Percentiles rank a stretch among this genome's conserved stretches.
Evolutionary conservation across 768 basidiomycete species (phyloP).

Genomic region (Lentinula guzmanii): DNA sequence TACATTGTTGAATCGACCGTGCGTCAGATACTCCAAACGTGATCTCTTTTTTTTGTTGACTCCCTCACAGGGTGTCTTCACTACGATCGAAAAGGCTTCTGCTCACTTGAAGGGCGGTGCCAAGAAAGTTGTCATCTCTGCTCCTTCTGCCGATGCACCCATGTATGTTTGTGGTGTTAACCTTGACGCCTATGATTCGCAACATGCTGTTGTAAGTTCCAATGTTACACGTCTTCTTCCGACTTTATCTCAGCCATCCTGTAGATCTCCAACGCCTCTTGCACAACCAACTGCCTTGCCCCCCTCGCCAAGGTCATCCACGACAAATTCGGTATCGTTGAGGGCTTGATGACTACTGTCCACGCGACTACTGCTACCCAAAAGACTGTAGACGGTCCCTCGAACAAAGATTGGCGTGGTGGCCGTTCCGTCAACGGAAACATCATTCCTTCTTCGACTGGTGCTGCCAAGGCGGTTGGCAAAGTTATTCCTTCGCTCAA

Average conservation of each 20-base stretch:
- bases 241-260: not conserved
- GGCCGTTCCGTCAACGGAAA: conserved; percentile 95
- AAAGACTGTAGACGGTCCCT: conserved; percentile 93
- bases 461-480: conserved; percentile 98
- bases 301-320: conserved; percentile 97
- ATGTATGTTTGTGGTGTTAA: conserved; percentile 97
- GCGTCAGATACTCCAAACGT: conserved; percentile 20
- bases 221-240: conserved; percentile 1
- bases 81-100: conserved; percentile 87
- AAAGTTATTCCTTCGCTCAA: conserved; percentile 96
- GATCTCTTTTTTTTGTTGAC: conserved; percentile 11
- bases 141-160: conserved; percentile 94
- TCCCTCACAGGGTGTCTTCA: conserved; percentile 83
- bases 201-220: conserved; percentile 72
- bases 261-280: conserved; percentile 97
- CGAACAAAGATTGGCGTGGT: conserved; percentile 95
- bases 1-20: conserved; percentile 97
- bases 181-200: conserved; percentile 85
- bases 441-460: conserved; percentile 99
- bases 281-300: conserved; percentile 99
- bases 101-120: conserved; percentile 97
- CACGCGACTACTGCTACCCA: conserved; percentile 96
- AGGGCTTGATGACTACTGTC: conserved; percentile 98
- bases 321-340: conserved; percentile 94
- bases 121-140: conserved; percentile 98